Evolutionary conservation across 23 red algal genomes (phyloP).

Genomic region (Gracilariopsis chorda): DNA sequence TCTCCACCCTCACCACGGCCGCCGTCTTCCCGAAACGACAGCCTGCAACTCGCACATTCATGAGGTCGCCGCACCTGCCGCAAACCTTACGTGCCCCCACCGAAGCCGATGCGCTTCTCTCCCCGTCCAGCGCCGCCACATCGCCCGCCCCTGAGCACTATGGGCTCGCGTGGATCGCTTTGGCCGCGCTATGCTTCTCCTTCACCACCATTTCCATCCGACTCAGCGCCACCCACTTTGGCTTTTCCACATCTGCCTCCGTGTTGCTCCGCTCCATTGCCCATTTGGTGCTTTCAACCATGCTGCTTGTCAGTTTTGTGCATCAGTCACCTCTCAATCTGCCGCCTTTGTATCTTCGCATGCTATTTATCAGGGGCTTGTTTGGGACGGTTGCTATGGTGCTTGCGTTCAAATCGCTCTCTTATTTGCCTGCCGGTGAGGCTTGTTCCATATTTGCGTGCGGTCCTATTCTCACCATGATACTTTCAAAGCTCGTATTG

Average conservation of each 20-base stretch:
- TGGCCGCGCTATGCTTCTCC: not conserved
- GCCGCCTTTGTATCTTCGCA: not conserved
- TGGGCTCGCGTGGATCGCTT: not conserved
- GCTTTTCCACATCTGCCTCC: not conserved
- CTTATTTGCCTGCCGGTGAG: conserved; percentile 30
- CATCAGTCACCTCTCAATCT: not conserved
- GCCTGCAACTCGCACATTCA: no score
- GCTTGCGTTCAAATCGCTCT: conserved; percentile 5
- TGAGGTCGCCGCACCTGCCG: no score
- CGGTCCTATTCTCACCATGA: conserved; percentile 26
- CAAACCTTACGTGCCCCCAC: no score
- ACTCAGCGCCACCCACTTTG: not conserved
- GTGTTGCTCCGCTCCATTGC: not conserved
- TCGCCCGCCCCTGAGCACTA: not conserved
- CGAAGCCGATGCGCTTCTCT: no score
- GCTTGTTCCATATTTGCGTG: conserved; percentile 6
- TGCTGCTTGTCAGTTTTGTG: not conserved
- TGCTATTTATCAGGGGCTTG: conserved; percentile 14
- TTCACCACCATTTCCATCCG: not conserved
- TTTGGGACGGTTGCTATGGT: not conserved
- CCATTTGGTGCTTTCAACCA: not conserved
- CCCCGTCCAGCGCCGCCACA: no score
- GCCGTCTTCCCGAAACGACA: no score
- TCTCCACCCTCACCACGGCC: no score
- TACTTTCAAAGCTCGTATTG: conserved; percentile 13